Base-by-base conservation (phyloP, 345 rosid genomes). In the Euphorbia pulcherrima region DNA sequence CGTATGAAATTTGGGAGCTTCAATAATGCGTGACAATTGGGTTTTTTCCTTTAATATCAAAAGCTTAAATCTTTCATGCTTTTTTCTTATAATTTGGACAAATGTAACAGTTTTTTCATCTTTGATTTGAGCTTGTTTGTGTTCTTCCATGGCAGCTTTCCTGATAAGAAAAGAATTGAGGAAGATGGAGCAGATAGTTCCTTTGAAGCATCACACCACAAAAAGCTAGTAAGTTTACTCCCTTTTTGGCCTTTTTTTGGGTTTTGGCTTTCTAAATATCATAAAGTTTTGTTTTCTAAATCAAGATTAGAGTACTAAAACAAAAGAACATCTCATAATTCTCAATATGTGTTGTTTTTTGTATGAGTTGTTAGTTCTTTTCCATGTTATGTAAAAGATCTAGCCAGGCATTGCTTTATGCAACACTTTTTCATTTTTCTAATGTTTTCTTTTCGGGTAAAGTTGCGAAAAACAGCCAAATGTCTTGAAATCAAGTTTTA, bases 141-240 rank as follows among this genome's bases (percentile, higher is more conserved):
- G 58, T n/a, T n/a, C n/a, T n/a, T n/a, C 62, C 65, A 72, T 84
- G 70, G 77, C 84, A 91, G 97, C 85, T 89, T 84, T 65, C 90
- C 95, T 33, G 93, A 77, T 59, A 89, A 83, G 83, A 88, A 78
- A 70, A 77, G 77, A 72, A 65, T 62, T 47, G 82, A 81, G 64
- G 87, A 70, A 82, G 87, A 81, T 69, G 74, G 75, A 75, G 67
- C 71, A 62, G 77, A 72, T 46, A 65, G 71, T 79, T 80, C 83
- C 21, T 80, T 63, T 48, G 87, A 80, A 74, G 82, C 78, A 75
- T 86, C 91, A 65, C 82, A 71, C 48, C 70, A 78, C 54, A 75
- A 69, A 67, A 89, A 87, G 85, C 87, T 81, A 82, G 99, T 94
- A 78, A 80, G 81, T 64, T 50, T n/a, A 17, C 52, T 68, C 72